Evolutionary conservation across 2,329 filamentous ascomycete species (phyloP), one percentile per base, ranked within the genome.

Genomic region (Diaporthe sp.): DNA sequence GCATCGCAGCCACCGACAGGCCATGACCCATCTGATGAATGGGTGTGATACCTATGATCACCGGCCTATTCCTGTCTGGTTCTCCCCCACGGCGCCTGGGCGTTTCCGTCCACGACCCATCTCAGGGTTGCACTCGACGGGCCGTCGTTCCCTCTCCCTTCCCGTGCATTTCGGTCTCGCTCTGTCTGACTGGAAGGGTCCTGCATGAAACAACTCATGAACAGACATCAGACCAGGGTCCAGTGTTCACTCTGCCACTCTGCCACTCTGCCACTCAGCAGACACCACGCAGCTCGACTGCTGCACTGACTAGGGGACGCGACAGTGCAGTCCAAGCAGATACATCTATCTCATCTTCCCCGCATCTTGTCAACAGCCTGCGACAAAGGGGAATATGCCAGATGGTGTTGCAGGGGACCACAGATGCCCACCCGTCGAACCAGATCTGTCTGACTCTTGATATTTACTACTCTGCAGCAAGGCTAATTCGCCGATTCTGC

Each of bases 71-170:
- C 42, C 61, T 66, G 42, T 66, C 42, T 50, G 59, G 12, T 42
- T 25, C 19, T 37, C 44, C 61, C 61, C 61, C 61, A 66, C 44
- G 61, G 32, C 42, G 59, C 42, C 61, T 50, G 61, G 44, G 61
- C 27, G 42, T 66, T 66, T 50, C 42, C 30, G 51, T 12, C 44
- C 63, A 39, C 32, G n/a, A 51, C 30, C 63, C 63, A 51, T 51
- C 63, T 19, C 63, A 66, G 47, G 44, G 63, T 68, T 68, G 47
- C 63, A 68, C n/a, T 68, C 47, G 44, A 51, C 63, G 63, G 63
- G 63, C 63, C 63, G 63, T 39, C 32, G 47, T 68, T 53, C 63
- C 63, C 63, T 68, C 39, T 39, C n/a, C n/a, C 63, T 68, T 66
- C 63, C 63, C 47, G 63, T 22, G 32, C 30, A 39, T 35, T 37